These are phyloP conservation scores for Aquilaria agallochum DNA, from an alignment of 441 rosid genomes.

Conservation along the genomic window DNA sequence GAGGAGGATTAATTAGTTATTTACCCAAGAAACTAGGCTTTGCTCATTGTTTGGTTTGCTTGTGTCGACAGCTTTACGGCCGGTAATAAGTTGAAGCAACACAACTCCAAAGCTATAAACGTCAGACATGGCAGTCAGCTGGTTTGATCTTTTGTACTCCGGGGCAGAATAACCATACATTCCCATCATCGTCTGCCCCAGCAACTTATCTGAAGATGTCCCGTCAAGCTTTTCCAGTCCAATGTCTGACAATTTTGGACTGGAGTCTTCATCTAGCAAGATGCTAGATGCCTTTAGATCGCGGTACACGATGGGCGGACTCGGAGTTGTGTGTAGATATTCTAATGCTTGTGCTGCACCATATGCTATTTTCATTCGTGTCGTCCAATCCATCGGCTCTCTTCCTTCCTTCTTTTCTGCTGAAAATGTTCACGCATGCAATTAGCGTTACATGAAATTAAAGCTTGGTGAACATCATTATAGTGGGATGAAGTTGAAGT, in stretches of 20 bases:
- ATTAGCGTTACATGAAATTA: neutral
- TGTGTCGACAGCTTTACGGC: conserved; percentile 68
- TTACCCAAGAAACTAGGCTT: conserved; percentile 84
- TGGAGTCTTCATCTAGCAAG: conserved; percentile 43
- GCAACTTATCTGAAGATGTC: conserved; percentile 31
- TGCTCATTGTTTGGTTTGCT: conserved; percentile 67
- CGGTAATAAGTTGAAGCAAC: conserved; percentile 72
- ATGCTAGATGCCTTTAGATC: conserved; percentile 72
- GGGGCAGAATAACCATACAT: conserved; percentile 90
- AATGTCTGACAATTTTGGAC: conserved; percentile 40
- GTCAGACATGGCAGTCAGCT: conserved; percentile 59
- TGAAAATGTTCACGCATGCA: neutral
- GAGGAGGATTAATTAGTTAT: neutral
- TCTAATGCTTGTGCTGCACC: conserved; percentile 80
- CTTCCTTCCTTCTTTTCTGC: conserved; percentile 27
- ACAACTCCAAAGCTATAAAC: conserved; percentile 83
- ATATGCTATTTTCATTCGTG: conserved; percentile 58
- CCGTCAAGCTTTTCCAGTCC: conserved; percentile 24
- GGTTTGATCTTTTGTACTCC: conserved; percentile 55
- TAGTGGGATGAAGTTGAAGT: too few species aligned
- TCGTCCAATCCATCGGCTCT: conserved; percentile 53
- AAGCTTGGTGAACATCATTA: too few species aligned
- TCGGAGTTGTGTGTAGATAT: conserved; percentile 56
- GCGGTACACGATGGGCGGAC: conserved; percentile 55
- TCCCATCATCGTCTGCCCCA: conserved; percentile 50